Evolutionary conservation across 345 rosid genomes (phyloP).

Genomic region (Salix dunnii): DNA sequence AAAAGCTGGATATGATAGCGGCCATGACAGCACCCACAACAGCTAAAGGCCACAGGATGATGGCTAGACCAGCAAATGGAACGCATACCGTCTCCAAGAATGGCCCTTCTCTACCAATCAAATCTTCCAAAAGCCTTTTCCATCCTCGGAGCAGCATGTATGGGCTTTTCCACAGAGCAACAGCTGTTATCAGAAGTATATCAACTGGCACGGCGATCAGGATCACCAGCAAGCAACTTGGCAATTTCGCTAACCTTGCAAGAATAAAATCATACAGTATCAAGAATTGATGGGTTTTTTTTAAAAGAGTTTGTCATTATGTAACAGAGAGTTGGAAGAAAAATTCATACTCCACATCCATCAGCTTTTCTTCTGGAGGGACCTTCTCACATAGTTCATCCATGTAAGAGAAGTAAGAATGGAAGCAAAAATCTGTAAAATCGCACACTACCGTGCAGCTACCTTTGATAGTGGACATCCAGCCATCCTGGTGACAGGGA

Average conservation of each 20-base stretch:
- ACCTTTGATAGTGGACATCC: slow-evolving; percentile 51
- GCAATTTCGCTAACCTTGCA: slow-evolving; percentile 55
- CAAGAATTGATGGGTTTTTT: background rate
- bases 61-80: slow-evolving; percentile 86
- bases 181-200: slow-evolving; percentile 47
- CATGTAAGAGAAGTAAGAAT: slow-evolving; percentile 83
- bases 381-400: slow-evolving; percentile 67
- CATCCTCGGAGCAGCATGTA: slow-evolving; percentile 79
- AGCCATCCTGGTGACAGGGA: slow-evolving; percentile 56
- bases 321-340: background rate
- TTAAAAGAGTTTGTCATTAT: background rate
- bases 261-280: background rate
- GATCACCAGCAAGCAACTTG: slow-evolving; percentile 61
- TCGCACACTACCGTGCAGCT: slow-evolving; percentile 70
- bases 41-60: slow-evolving; percentile 81
- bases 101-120: slow-evolving; percentile 86
- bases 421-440: slow-evolving; percentile 84
- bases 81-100: slow-evolving; percentile 84
- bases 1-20: slow-evolving; percentile 60
- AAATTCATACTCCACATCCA: slow-evolving; percentile 51
- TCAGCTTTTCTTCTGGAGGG: slow-evolving; percentile 46
- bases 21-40: slow-evolving; percentile 56
- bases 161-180: slow-evolving; percentile 82
- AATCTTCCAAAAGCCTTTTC: slow-evolving; percentile 82
- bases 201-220: slow-evolving; percentile 62